Percentiles rank a stretch among this genome's conserved stretches.
Conservation (phyloP, 805 yeast genomes). For the Candida tibetensis region DNA sequence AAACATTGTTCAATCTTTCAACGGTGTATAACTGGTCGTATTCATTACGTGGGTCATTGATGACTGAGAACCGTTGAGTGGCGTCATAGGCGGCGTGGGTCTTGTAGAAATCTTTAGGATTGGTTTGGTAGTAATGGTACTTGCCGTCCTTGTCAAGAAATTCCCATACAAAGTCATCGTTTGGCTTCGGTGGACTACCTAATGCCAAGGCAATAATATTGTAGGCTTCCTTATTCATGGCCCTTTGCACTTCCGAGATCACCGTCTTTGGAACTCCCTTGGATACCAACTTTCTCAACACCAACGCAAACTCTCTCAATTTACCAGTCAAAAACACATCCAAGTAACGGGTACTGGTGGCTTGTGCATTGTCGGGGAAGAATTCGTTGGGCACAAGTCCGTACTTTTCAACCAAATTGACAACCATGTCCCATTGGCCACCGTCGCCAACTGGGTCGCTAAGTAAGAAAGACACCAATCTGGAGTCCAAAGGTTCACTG, state of each 20-base stretch:
- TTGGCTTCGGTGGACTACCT: slow-evolving; percentile 77
- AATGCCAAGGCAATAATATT: slow-evolving; percentile 63
- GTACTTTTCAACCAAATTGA: slow-evolving; percentile 72
- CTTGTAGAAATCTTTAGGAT: slow-evolving; percentile 65
- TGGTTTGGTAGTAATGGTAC: slow-evolving; percentile 48
- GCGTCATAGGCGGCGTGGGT: slow-evolving; percentile 54
- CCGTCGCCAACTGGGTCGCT: slow-evolving; percentile 74
- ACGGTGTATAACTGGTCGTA: slow-evolving; percentile 63
- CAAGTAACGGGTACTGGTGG: slow-evolving; percentile 52
- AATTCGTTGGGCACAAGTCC: slow-evolving; percentile 74
- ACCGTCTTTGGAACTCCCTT: slow-evolving; percentile 40
- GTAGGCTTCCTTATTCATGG: slow-evolving; percentile 60
- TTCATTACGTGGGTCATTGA: slow-evolving; percentile 80
- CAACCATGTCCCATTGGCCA: slow-evolving; percentile 85
- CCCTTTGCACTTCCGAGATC: slow-evolving; percentile 31
- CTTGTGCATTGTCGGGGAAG: slow-evolving; percentile 66
- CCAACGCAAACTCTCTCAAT: slow-evolving; percentile 75
- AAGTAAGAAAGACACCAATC: slow-evolving; percentile 65
- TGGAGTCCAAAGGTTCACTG: slow-evolving; percentile 62
- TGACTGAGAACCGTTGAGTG: slow-evolving; percentile 56
- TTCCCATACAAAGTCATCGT: slow-evolving; percentile 70
- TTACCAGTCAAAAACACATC: slow-evolving; percentile 65
- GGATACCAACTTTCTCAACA: slow-evolving; percentile 51
- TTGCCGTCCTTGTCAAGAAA: slow-evolving; percentile 69
- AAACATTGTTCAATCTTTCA: slow-evolving; percentile 71